phyloP scores from a whole-genome alignment of 2,329 filamentous ascomycete genomes.

The Fusarium penzigii region DNA sequence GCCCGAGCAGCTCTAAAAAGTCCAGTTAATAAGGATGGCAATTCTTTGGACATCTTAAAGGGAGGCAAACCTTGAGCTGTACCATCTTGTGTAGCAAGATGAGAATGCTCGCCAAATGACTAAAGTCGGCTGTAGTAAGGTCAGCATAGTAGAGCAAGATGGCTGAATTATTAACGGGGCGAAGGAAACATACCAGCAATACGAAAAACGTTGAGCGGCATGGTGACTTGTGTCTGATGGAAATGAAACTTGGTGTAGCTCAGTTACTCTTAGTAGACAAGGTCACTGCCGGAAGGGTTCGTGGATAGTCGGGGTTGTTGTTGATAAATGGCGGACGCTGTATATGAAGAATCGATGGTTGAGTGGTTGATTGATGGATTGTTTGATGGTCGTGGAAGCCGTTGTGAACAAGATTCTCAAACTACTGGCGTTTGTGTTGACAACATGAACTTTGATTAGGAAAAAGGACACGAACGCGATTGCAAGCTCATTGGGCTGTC shows the following conservation, averaged over 20 bases:
- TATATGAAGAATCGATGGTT: no score
- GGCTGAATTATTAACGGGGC: background rate
- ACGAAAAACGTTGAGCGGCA: conserved; percentile 60
- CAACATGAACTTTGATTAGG: conserved; percentile 27
- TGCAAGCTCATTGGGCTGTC: conserved; percentile 32
- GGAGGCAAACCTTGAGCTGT: conserved; percentile 72
- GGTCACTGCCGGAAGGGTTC: conserved; percentile 24
- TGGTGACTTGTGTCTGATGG: conserved; percentile 28
- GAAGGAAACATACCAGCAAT: conserved; percentile 49
- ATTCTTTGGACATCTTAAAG: conserved; percentile 7
- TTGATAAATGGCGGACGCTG: no score
- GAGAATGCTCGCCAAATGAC: conserved; percentile 90
- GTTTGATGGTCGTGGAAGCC: background rate
- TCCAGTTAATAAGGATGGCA: conserved; percentile 18
- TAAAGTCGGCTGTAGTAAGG: conserved; percentile 74
- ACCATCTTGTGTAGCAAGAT: conserved; percentile 98
- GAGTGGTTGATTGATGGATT: no score
- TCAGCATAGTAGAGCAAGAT: conserved; percentile 14
- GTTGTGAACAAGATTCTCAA: conserved; percentile 8
- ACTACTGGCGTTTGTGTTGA: conserved; percentile 15
- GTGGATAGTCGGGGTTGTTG: no score
- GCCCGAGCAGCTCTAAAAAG: conserved; percentile 83
- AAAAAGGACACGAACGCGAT: conserved; percentile 36
- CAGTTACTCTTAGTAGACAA: conserved; percentile 1
- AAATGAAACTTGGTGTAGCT: conserved; percentile 5